Base-by-base conservation (phyloP, 805 yeast genomes). In the Yarrowia sp. region DNA sequence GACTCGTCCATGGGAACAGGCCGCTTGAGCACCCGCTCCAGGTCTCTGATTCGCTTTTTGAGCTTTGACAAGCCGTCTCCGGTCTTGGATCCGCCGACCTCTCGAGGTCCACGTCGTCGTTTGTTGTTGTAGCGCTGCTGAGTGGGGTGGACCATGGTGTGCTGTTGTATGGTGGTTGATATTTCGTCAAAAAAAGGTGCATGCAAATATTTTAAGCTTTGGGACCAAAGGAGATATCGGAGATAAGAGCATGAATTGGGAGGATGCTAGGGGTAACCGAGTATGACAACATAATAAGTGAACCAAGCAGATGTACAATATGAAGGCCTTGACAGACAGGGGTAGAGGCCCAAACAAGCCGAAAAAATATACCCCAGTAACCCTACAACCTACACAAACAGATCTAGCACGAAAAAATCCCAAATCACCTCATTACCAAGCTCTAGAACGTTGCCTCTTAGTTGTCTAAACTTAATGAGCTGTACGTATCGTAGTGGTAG, bases 31-130 rank as follows among this genome's bases (percentile, higher is more conserved):
- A 89, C 77, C 70, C 98, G 82, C 71, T 88, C 87, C 42, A 91
- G 80, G 74, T 93, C 97, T 78, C 98, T 85, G 68, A 93, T 89
- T 76, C 88, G 89, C 79, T 88, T 91, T 75, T 86, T 90, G 68
- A 91, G 82, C 70, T 87, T 88, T 44, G 89, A 69, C 18, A 73
- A 68, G 1, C 70, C 70, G 15, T 39, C 38, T 8, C 41, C 64
- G 11, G 39, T 17, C 22, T 43, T 43, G 43, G 51, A 42, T 9
- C 51, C 64, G 14, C 51, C 43, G 15, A 58, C 51, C 51, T 58
- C 64, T 3, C 51, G 50, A 1, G 51, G 51, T 9, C 64, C 64
- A 3, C 64, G 50, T 33, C 50, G 31, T 14, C 35, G 9, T 32
- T 43, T 36, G 22, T 17, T 22, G 45, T 17, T 22, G 22, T 9